Base-by-base conservation (phyloP, 2,329 filamentous ascomycete species). In the Diplocarpon rosae region DNA sequence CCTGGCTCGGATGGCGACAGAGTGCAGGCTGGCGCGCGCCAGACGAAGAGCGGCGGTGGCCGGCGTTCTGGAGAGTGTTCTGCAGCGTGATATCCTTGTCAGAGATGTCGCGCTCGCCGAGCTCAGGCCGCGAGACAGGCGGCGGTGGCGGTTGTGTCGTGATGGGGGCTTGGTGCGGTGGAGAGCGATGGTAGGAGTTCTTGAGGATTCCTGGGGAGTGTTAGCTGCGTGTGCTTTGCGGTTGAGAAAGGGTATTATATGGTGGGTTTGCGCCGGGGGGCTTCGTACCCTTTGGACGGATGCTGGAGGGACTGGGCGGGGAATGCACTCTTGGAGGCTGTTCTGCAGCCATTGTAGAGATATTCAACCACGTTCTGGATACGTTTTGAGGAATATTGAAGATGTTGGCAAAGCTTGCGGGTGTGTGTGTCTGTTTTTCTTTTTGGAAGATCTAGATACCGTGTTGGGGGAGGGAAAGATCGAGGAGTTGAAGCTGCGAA, bases 51-150 rank as follows among this genome's bases (percentile, higher is more conserved):
- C 86, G 82, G 41, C 86, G 84, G 54, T 83, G 85, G 29, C 92
- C 92, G 37, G 92, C 88, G 69, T 98, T 98, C 62, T 85, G 79
- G 50, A 95, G 78, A 1, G 92, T 98, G 67, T 98, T 98, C 64
- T 89, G 81, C 48, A 96, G 78, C 3, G 88, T 93, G 57, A 95
- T 72, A 61, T 96, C 92, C 67, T 93, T 92, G 54, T 88, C 82
- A 3, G 77, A 78, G 55, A 78, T 54, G 62, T 53, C 55, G 45
- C 49, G 54, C 47, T 47, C 20, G 20, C 20, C 47, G 40, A 50
- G 44, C 11, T 52, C 61, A 58, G 59, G 46, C 56, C 63, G 40
- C 49, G 58, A 17, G 62, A 59, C 27, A 1, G 53, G 49, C 3
- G 46, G 33, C 11, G 47, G 41, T 49, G 56, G 60, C 58, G 58